A percentile compares a stretch with the other conserved stretches of the same genome.
Evolutionary conservation across 2,329 filamentous ascomycete genomes (phyloP).

Genomic region (Penicillium brevicompactum): DNA sequence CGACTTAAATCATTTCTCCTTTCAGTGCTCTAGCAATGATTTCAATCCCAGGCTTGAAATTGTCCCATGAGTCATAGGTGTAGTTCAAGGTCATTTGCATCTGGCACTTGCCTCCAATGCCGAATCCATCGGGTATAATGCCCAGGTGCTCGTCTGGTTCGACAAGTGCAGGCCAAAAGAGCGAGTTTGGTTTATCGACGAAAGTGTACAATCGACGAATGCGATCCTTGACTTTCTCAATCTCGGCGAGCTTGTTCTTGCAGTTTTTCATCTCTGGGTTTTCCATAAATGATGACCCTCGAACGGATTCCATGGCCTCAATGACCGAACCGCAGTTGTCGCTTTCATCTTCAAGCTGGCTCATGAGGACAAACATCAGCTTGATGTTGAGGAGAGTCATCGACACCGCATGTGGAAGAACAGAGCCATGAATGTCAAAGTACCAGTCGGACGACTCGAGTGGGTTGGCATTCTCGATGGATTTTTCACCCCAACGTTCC

Average conservation of each 20-base stretch:
- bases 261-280: no score
- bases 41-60: no score
- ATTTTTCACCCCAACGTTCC: background rate
- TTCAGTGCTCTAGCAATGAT: no score
- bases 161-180: background rate
- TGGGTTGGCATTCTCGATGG: slow-evolving; percentile 40
- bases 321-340: no score
- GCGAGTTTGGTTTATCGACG: background rate
- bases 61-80: no score
- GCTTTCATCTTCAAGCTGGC: background rate
- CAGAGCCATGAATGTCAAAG: background rate
- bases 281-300: no score
- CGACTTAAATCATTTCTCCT: no score
- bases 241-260: no score
- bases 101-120: no score
- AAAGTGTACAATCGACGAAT: background rate
- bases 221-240: background rate
- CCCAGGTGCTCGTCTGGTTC: background rate
- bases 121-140: no score
- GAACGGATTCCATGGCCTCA: no score
- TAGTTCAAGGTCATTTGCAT: no score
- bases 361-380: slow-evolving; percentile 35
- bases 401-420: slow-evolving; percentile 16
- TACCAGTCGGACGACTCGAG: slow-evolving; percentile 40
- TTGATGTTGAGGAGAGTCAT: slow-evolving; percentile 42